These are phyloP conservation scores for Arabidopsis hybrid DNA, from an alignment of 441 rosid species.

Conservation along the genomic window DNA sequence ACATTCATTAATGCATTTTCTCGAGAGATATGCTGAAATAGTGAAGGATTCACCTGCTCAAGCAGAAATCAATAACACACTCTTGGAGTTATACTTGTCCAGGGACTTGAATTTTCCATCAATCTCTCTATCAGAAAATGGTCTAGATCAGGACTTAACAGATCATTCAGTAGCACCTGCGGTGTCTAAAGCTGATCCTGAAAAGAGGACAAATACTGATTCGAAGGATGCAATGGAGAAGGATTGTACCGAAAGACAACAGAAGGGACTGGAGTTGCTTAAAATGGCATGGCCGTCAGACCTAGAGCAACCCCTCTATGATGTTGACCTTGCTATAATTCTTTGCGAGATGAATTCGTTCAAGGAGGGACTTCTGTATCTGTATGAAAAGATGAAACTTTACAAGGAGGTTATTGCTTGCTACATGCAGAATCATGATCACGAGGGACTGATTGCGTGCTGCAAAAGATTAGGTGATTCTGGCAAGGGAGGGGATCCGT, in stretches of 20 bases:
- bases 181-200: constrained; percentile 49
- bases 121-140: constrained; percentile 67
- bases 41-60: constrained; percentile 97
- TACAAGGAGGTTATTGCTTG: constrained; percentile 96
- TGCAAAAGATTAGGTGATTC: constrained; percentile 96
- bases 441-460: constrained; percentile 92
- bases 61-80: constrained; percentile 92
- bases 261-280: constrained; percentile 83
- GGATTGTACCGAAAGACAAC: constrained; percentile 60
- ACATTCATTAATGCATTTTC: constrained; percentile 83
- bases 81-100: constrained; percentile 89
- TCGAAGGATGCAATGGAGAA: constrained; percentile 49
- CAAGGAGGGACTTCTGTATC: constrained; percentile 83
- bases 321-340: constrained; percentile 96
- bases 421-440: constrained; percentile 97
- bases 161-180: constrained; percentile 50
- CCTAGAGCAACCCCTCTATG: constrained; percentile 89
- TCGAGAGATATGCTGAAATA: constrained; percentile 79
- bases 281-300: constrained; percentile 93
- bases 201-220: constrained; percentile 52
- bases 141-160: constrained; percentile 52
- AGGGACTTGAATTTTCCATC: constrained; percentile 89
- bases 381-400: constrained; percentile 96
- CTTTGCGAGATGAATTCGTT: constrained; percentile 94
- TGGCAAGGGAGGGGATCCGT: constrained; percentile 86